These are phyloP conservation scores for Annulohypoxylon nitens DNA, from an alignment of 495 filamentous ascomycete species.

Conservation along the genomic window DNA sequence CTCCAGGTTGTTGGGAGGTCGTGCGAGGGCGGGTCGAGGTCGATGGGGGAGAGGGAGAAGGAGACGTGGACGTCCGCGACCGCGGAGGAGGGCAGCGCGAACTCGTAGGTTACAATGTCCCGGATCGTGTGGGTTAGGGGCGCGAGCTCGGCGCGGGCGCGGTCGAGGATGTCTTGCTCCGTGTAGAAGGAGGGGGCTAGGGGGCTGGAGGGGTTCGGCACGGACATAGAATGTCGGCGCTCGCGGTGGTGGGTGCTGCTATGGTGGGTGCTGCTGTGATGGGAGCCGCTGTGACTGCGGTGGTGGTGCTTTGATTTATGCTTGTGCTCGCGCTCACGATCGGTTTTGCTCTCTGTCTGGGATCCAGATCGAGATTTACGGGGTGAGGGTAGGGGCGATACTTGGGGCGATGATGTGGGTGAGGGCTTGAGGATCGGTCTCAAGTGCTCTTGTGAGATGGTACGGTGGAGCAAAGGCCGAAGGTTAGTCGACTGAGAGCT, in stretches of 20 bases:
- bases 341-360: neutral
- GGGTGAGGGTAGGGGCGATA: neutral
- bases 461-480: neutral
- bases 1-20: neutral
- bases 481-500: no score
- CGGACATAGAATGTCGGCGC: neutral
- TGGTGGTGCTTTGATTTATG: neutral
- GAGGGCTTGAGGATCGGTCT: neutral
- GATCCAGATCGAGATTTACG: no score
- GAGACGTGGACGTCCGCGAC: neutral
- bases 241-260: neutral
- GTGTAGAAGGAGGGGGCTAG: neutral
- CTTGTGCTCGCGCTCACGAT: neutral
- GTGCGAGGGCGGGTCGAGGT: neutral
- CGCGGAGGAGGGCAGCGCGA: neutral
- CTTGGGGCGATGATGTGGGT: neutral
- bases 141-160: neutral
- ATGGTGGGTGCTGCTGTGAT: neutral
- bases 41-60: neutral
- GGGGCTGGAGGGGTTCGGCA: neutral
- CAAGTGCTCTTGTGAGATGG: neutral
- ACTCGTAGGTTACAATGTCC: neutral
- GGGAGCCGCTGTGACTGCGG: neutral
- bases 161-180: neutral
- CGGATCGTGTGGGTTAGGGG: neutral